Base-by-base conservation (phyloP, 805 yeast species). In the Monosporozyma unispora region DNA sequence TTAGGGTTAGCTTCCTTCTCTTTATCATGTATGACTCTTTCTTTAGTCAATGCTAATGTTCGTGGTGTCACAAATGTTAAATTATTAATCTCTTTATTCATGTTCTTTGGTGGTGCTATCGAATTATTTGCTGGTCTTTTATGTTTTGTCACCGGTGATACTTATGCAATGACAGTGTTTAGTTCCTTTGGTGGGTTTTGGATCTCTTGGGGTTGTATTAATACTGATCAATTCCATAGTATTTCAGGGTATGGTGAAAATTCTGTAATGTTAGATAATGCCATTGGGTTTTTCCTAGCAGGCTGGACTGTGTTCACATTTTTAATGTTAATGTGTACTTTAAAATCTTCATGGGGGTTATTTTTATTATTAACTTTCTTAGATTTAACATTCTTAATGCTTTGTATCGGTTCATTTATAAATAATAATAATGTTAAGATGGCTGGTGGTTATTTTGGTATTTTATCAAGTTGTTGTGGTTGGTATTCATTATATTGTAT, bases 61-160 rank as follows among this genome's bases (percentile, higher is more conserved):
- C 78, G 84, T 71, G 86, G 87, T 47, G 84, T 81, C 43, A 68
- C 73, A 6, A 75, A 78, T 42, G 77, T 79, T 33, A 78, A 79
- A 52, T 68, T 84, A 47, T 80, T 83, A 38, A 80, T 83, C 48
- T 83, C 86, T 42, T 70, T 77, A 54, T 84, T 86, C 18, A 71
- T 79, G 58, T 82, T 84, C 64, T 82, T 82, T 61, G 91, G 89
- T 50, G 91, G 90, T 37, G 71, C 79, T 21, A 76, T 84, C 50
- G 89, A 83, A 66, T 68, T 81, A 50, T 68, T 82, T 52, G 87
- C 90, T 6, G 90, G 89, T 50, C 73, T 84, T 73, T 79, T 85
- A 77, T 87, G 85, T 66, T 74, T 83, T 67, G 80, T 82, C n/a
- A 72, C 79, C 39, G 89, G 84, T 57, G 83, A 82, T 67, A 82